phyloP scores from a whole-genome alignment of 805 yeast species.

The Ogataea nakhonphanomensis region DNA sequence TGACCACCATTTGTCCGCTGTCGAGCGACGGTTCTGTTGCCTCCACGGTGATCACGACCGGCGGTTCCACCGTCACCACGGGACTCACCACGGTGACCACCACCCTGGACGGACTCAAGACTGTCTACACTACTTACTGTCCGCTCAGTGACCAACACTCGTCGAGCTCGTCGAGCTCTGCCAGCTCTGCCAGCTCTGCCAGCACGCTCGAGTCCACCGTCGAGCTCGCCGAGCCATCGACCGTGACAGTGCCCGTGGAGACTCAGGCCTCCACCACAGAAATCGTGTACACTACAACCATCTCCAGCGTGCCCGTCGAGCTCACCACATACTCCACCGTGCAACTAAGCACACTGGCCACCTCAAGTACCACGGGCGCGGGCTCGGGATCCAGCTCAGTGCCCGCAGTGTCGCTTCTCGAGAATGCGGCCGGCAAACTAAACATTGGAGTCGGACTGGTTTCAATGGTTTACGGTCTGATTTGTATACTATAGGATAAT shows the following conservation, averaged over 20 bases:
- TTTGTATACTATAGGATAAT: constrained; percentile 11
- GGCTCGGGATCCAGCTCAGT: constrained; percentile 6
- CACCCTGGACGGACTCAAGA: too few relatives aligned
- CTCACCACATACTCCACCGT: constrained; percentile 25
- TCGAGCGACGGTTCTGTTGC: neutral
- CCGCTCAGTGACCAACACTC: constrained; percentile 13
- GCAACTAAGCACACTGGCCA: constrained; percentile 4
- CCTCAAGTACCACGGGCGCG: constrained; percentile 1
- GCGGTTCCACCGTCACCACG: constrained; percentile 12
- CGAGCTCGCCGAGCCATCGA: constrained; percentile 18
- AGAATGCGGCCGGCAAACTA: constrained; percentile 16
- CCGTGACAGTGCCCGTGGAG: constrained; percentile 21
- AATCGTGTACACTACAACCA: constrained; percentile 24
- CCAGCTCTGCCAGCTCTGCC: constrained; percentile 8
- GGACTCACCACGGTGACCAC: constrained; percentile 8
- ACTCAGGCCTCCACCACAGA: constrained; percentile 14
- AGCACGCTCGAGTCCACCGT: constrained; percentile 16
- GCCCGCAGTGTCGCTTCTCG: constrained; percentile 15
- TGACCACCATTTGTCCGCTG: constrained; percentile 17
- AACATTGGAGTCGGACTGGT: constrained; percentile 10
- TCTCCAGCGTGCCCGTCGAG: constrained; percentile 24
- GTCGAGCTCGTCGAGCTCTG: constrained; percentile 2
- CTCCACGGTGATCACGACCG: constrained; percentile 8
- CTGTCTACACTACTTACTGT: constrained; percentile 20
- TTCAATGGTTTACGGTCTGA: constrained; percentile 12